These are phyloP conservation scores for Komagataella kurtzmanii DNA, from an alignment of 805 yeast species.

Conservation along the genomic window DNA sequence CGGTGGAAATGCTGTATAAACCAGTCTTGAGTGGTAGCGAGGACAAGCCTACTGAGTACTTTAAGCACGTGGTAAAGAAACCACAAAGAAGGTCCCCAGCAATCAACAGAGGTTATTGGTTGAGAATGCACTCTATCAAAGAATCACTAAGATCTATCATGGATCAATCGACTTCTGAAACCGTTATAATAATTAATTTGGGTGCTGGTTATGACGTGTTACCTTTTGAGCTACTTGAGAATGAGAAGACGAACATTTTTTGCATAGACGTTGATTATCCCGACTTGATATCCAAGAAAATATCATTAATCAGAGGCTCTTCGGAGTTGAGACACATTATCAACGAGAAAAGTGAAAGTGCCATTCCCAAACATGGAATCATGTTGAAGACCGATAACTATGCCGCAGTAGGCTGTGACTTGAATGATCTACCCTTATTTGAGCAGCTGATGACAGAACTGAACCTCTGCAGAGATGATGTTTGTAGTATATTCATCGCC, in stretches of 20 bases:
- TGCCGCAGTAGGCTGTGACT: slow-evolving; percentile 52
- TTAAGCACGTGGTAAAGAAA: slow-evolving; percentile 53
- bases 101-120: slow-evolving; percentile 76
- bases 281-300: slow-evolving; percentile 46
- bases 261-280: slow-evolving; percentile 71
- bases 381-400: slow-evolving; percentile 30
- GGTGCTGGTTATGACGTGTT: slow-evolving; percentile 73
- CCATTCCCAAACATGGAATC: slow-evolving; percentile 9
- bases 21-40: slow-evolving; percentile 5
- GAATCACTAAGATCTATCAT: slow-evolving; percentile 35
- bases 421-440: slow-evolving; percentile 32
- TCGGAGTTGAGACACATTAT: slow-evolving; percentile 32
- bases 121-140: slow-evolving; percentile 59
- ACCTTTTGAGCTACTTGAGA: slow-evolving; percentile 36
- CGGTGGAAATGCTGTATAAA: slow-evolving; percentile 55
- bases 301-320: slow-evolving; percentile 33
- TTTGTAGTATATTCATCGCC: slow-evolving; percentile 51
- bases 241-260: slow-evolving; percentile 16
- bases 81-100: slow-evolving; percentile 64
- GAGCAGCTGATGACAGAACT: slow-evolving; percentile 14
- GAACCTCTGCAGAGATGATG: slow-evolving; percentile 10
- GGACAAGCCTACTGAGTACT: slow-evolving; percentile 29
- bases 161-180: slow-evolving; percentile 9
- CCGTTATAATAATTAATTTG: slow-evolving; percentile 37
- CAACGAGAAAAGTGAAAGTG: slow-evolving; percentile 3